A percentile compares a stretch with the other conserved stretches of the same genome.
These are phyloP conservation scores for Lolium multiflorum DNA, from an alignment of 176 grass and related monocot species.

Conservation along the genomic window DNA sequence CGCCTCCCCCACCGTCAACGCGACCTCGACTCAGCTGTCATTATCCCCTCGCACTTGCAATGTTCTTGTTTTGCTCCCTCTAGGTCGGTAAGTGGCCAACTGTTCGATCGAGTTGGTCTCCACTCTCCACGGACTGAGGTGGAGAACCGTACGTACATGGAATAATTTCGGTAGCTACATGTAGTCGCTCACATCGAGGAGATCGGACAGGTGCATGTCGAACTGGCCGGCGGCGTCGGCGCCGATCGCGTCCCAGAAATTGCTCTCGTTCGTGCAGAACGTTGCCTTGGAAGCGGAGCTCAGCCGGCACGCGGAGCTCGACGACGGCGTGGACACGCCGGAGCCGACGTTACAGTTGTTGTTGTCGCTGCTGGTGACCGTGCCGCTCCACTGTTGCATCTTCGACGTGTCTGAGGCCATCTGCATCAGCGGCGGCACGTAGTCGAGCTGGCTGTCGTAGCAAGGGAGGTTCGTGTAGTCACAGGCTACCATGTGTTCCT, in stretches of 20 bases:
- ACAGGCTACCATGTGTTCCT: slow-evolving; percentile 46
- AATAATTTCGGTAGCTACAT: slow-evolving; percentile 32
- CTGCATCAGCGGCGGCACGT: too few species aligned
- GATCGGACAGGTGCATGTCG: slow-evolving; percentile 51
- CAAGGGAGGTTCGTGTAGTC: background rate
- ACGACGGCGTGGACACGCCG: slow-evolving; percentile 62
- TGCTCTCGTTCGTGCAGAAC: slow-evolving; percentile 29
- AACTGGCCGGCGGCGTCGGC: slow-evolving; percentile 36
- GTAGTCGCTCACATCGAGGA: slow-evolving; percentile 59
- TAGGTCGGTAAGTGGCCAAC: too few species aligned
- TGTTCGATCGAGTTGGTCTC: too few species aligned
- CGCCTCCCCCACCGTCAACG: too few species aligned
- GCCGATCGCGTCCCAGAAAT: background rate
- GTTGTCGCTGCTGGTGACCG: slow-evolving; percentile 34
- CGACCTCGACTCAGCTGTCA: too few species aligned
- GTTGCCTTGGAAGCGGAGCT: slow-evolving; percentile 33
- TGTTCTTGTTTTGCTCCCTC: too few species aligned
- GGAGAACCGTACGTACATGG: too few species aligned
- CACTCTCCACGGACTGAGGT: too few species aligned
- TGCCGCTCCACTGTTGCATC: slow-evolving; percentile 40
- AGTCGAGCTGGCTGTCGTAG: too few species aligned
- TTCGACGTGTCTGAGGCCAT: background rate
- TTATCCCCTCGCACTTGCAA: too few species aligned
- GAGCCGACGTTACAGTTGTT: slow-evolving; percentile 40
- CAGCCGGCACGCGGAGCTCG: slow-evolving; percentile 38